phyloP scores from a whole-genome alignment of 352 stramenopile genomes.

The Poterioochromonas sp. region DNA sequence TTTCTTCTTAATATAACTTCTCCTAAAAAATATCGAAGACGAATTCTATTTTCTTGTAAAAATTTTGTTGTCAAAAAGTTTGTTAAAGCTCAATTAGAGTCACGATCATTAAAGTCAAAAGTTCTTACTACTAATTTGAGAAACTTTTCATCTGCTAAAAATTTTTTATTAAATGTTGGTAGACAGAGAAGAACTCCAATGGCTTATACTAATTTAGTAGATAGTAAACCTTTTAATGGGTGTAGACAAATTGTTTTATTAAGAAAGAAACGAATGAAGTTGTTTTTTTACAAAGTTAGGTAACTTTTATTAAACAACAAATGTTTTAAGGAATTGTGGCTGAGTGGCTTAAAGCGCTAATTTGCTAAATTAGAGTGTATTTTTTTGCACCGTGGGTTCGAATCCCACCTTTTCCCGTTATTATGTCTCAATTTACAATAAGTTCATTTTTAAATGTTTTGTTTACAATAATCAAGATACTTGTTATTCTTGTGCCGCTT shows the following conservation, averaged over 20 bases:
- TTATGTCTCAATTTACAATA: slow-evolving; percentile 35
- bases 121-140: slow-evolving; percentile 31
- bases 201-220: slow-evolving; percentile 31
- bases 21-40: slow-evolving; percentile 31
- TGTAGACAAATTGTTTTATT: slow-evolving; percentile 36
- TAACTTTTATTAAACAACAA: slow-evolving; percentile 41
- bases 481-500: slow-evolving; percentile 42
- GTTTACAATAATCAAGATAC: slow-evolving; percentile 37
- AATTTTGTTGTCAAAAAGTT: slow-evolving; percentile 32
- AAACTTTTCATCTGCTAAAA: slow-evolving; percentile 32
- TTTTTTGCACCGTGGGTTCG: slow-evolving; percentile 31
- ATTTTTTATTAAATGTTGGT: slow-evolving; percentile 32
- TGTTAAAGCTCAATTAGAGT: slow-evolving; percentile 31
- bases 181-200: slow-evolving; percentile 30
- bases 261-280: slow-evolving; percentile 32
- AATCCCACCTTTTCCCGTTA: slow-evolving; percentile 34
- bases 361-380: slow-evolving; percentile 32
- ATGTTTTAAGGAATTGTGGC: slow-evolving; percentile 40
- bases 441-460: slow-evolving; percentile 33
- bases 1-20: slow-evolving; percentile 34
- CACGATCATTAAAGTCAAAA: slow-evolving; percentile 31
- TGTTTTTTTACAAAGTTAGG: slow-evolving; percentile 35
- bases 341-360: slow-evolving; percentile 42
- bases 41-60: slow-evolving; percentile 32
- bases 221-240: slow-evolving; percentile 36